Evolutionary conservation across 345 rosid species (phyloP).

Genomic region (Salix koriyanagi): DNA sequence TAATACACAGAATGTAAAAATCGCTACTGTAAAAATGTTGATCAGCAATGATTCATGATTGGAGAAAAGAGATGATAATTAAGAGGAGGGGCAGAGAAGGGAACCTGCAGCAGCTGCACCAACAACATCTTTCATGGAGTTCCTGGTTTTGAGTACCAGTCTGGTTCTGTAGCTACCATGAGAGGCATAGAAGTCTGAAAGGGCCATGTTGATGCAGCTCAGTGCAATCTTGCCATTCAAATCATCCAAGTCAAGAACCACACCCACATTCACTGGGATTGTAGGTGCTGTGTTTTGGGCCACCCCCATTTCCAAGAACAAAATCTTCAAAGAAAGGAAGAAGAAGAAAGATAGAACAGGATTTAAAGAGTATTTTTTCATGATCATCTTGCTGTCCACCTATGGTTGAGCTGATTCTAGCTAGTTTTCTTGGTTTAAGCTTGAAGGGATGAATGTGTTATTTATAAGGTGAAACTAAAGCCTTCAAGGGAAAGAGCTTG

Average conservation of each 20-base stretch:
- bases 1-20: neutral
- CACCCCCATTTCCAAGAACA: neutral
- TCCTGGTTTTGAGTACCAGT: conserved; percentile 30
- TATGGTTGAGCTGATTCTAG: too few species aligned
- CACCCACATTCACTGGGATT: conserved; percentile 41
- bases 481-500: too few species aligned
- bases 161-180: conserved; percentile 42
- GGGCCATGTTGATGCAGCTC: conserved; percentile 53
- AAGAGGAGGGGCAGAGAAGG: neutral
- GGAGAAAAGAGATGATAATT: neutral
- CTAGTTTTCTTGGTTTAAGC: too few species aligned
- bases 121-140: conserved; percentile 34
- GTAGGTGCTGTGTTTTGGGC: conserved; percentile 11
- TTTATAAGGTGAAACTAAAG: neutral
- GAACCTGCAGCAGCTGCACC: conserved; percentile 33
- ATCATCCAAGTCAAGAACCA: conserved; percentile 39
- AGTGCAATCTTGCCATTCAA: conserved; percentile 14
- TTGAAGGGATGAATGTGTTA: neutral
- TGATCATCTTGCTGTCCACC: neutral
- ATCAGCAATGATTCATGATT: neutral
- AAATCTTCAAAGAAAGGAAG: neutral
- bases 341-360: neutral
- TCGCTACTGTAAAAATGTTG: neutral
- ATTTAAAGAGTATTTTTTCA: neutral
- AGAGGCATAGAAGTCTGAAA: conserved; percentile 46